Conservation (phyloP, 208 protist species). For the Tritrichomonas musculus region DNA sequence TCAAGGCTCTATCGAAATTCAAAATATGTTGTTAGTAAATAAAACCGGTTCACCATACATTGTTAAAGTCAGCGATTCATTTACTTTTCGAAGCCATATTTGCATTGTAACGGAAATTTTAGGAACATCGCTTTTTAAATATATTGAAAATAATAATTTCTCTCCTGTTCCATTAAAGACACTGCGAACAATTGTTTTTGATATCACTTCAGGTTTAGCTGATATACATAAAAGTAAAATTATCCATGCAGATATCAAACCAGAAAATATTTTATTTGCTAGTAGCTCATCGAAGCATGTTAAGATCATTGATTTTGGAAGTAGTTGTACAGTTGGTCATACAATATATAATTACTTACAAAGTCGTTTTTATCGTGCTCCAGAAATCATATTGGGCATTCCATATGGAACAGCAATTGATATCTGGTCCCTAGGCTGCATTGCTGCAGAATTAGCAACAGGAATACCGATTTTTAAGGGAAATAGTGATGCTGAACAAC, state of each 20-base stretch:
- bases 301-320: slow-evolving; percentile 61
- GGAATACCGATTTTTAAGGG: slow-evolving; percentile 55
- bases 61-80: slow-evolving; percentile 36
- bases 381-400: slow-evolving; percentile 66
- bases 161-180: slow-evolving; percentile 45
- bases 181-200: slow-evolving; percentile 37
- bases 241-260: background rate
- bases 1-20: background rate
- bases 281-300: background rate
- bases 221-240: background rate
- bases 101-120: slow-evolving; percentile 53
- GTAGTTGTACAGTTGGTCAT: slow-evolving; percentile 54
- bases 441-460: slow-evolving; percentile 92
- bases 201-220: background rate
- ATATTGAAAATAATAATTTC: slow-evolving; percentile 42
- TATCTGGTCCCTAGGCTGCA: slow-evolving; percentile 94
- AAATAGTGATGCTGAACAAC: slow-evolving; percentile 39
- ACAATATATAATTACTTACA: slow-evolving; percentile 83
- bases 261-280: background rate
- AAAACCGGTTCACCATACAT: too few species aligned
- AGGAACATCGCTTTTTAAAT: slow-evolving; percentile 47
- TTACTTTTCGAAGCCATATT: slow-evolving; percentile 45
- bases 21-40: background rate
- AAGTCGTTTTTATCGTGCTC: slow-evolving; percentile 73
- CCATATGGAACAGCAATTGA: slow-evolving; percentile 34